These are phyloP conservation scores for Calocera cornea DNA, from an alignment of 768 basidiomycete species.

Conservation along the genomic window DNA sequence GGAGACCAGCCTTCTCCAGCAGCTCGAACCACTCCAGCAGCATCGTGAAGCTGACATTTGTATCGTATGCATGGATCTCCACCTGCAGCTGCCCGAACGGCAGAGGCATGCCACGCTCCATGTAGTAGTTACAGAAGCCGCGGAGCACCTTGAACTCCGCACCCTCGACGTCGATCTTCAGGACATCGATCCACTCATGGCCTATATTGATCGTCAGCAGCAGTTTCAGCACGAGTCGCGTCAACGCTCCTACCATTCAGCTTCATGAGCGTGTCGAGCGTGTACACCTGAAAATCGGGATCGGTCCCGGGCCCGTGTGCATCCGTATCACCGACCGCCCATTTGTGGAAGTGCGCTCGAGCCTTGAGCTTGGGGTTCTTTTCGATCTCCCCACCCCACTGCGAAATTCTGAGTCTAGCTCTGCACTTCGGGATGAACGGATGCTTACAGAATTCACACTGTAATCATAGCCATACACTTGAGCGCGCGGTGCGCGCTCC, in stretches of 20 bases:
- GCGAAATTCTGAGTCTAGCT: neutral
- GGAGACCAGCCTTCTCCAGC: constrained; percentile 11
- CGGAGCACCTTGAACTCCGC: constrained; percentile 11
- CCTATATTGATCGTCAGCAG: neutral
- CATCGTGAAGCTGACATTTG: constrained; percentile 10
- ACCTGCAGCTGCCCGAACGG: constrained; percentile 14
- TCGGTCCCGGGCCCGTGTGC: constrained; percentile 33
- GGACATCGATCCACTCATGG: constrained; percentile 11
- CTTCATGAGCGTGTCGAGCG: constrained; percentile 12
- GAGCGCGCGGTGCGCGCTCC: neutral
- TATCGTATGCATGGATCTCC: constrained; percentile 17
- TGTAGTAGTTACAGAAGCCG: constrained; percentile 7
- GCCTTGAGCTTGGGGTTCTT: constrained; percentile 21
- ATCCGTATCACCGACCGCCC: constrained; percentile 33
- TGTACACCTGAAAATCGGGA: constrained; percentile 26
- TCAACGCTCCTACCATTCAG: constrained; percentile 6
- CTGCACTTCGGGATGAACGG: neutral
- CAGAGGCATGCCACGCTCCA: constrained; percentile 23
- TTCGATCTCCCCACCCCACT: constrained; percentile 31
- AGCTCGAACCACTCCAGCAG: constrained; percentile 6
- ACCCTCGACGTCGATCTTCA: constrained; percentile 14
- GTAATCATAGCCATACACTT: constrained; percentile 16
- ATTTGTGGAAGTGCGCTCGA: constrained; percentile 34
- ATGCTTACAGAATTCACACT: neutral
- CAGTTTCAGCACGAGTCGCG: constrained; percentile 9